Percentiles rank a stretch among this genome's conserved stretches.
Conservation (phyloP, 352 stramenopile species). For the Globisporangium paddicum region DNA sequence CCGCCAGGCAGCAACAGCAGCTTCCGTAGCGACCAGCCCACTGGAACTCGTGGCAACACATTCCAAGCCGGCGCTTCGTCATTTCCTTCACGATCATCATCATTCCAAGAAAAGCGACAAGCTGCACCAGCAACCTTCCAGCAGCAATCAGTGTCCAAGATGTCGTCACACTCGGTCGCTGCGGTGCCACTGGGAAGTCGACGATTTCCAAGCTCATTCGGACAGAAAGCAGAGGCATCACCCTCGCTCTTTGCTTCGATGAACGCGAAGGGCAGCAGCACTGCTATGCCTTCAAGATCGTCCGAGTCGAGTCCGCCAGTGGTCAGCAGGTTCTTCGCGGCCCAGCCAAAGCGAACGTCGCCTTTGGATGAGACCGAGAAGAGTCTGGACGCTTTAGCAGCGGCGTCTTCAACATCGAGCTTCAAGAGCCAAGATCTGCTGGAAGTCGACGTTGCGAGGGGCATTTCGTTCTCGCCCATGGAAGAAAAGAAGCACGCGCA, state of each 20-base stretch:
- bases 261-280: neutral
- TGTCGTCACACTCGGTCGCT: neutral
- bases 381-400: slow-evolving; percentile 9
- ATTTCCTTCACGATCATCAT: neutral
- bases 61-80: neutral
- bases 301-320: slow-evolving; percentile 5
- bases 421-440: slow-evolving; percentile 57
- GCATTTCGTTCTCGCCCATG: slow-evolving; percentile 47
- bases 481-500: slow-evolving; percentile 24
- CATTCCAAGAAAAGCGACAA: neutral
- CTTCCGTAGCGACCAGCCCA: neutral
- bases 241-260: neutral
- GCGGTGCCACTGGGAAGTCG: neutral
- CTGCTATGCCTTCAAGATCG: neutral
- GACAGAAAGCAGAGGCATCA: neutral
- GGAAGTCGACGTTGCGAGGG: slow-evolving; percentile 39
- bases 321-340: slow-evolving; percentile 18
- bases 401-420: slow-evolving; percentile 12
- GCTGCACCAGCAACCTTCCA: neutral
- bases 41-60: neutral
- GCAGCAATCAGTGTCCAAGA: neutral
- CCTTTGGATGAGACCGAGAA: slow-evolving; percentile 23
- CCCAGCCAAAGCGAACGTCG: slow-evolving; percentile 23
- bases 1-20: neutral
- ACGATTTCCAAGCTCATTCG: slow-evolving; percentile 3